A percentile compares a stretch with the other conserved stretches of the same genome.
These are phyloP conservation scores for Teratosphaeria destructans DNA, from an alignment of 2,329 filamentous ascomycete species.

Conservation along the genomic window DNA sequence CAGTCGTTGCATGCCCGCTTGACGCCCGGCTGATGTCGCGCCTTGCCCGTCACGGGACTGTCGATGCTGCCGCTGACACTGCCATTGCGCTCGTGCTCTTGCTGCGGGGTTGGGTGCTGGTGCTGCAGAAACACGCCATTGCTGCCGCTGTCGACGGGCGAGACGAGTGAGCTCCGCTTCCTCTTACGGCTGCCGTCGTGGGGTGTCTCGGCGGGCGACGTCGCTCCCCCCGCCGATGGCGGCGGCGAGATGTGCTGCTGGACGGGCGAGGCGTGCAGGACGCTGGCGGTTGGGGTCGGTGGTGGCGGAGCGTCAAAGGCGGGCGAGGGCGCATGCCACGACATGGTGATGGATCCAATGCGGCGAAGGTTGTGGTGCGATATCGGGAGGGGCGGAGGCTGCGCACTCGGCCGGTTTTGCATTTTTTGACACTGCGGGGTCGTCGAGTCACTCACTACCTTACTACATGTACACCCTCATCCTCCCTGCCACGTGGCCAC, in stretches of 20 bases:
- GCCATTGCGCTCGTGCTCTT: not conserved
- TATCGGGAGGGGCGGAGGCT: not conserved
- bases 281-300: not conserved
- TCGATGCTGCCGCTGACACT: slow-evolving; percentile 4
- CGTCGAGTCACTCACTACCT: not conserved
- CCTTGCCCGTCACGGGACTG: slow-evolving; percentile 12
- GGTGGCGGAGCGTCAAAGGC: not conserved
- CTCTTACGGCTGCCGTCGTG: slow-evolving; percentile 1
- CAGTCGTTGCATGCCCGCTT: slow-evolving; percentile 78
- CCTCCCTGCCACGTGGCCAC: not conserved
- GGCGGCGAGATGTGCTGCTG: not conserved
- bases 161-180: slow-evolving; percentile 4
- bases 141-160: not conserved
- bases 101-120: not conserved
- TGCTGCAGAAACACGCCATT: not conserved
- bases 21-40: slow-evolving; percentile 38
- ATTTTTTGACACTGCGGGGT: not conserved
- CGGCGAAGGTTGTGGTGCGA: not conserved
- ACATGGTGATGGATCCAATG: not conserved
- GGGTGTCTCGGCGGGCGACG: not conserved
- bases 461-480: not conserved
- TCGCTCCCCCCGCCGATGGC: not conserved
- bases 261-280: not conserved
- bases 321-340: not conserved
- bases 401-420: not conserved